Evolutionary conservation across 805 yeast genomes (phyloP).

Genomic region (Ogataea thermomethanolica): DNA sequence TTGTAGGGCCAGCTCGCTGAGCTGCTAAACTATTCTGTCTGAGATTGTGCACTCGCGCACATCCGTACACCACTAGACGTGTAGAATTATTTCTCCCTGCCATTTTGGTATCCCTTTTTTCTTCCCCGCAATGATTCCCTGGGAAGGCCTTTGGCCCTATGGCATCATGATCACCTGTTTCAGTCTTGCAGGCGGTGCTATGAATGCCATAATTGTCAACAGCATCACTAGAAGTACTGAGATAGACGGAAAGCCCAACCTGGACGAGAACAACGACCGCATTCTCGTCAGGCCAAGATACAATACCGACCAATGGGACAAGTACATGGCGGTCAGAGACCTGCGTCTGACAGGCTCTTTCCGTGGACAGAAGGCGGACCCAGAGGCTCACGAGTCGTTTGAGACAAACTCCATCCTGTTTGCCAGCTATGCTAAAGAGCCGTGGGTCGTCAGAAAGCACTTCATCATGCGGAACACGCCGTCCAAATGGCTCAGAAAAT

Average conservation of each 20-base stretch:
- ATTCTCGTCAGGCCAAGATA: conserved; percentile 52
- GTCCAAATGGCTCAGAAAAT: conserved; percentile 35
- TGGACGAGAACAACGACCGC: conserved; percentile 32
- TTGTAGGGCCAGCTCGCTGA: neutral
- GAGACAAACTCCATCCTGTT: conserved; percentile 57
- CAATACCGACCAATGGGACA: conserved; percentile 53
- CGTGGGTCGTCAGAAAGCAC: conserved; percentile 39
- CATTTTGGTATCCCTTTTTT: neutral
- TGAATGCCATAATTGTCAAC: conserved; percentile 32
- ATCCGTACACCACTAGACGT: conserved; percentile 3
- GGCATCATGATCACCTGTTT: conserved; percentile 51
- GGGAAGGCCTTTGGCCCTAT: conserved; percentile 64
- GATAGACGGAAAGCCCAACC: conserved; percentile 29
- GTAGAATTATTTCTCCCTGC: neutral
- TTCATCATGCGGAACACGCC: conserved; percentile 39
- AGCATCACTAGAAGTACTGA: conserved; percentile 33
- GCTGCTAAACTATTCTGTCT: neutral
- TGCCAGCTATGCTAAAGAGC: conserved; percentile 31
- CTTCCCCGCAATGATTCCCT: conserved; percentile 51
- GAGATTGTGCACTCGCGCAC: neutral
- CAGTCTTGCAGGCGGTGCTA: conserved; percentile 52
- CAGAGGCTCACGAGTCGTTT: conserved; percentile 74
- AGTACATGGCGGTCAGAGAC: conserved; percentile 65
- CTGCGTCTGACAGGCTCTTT: conserved; percentile 68
- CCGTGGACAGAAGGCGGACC: conserved; percentile 63